A percentile compares a stretch with the other conserved stretches of the same genome.
Evolutionary conservation across 805 yeast genomes (phyloP).

Genomic region (Dipodascus albidus): DNA sequence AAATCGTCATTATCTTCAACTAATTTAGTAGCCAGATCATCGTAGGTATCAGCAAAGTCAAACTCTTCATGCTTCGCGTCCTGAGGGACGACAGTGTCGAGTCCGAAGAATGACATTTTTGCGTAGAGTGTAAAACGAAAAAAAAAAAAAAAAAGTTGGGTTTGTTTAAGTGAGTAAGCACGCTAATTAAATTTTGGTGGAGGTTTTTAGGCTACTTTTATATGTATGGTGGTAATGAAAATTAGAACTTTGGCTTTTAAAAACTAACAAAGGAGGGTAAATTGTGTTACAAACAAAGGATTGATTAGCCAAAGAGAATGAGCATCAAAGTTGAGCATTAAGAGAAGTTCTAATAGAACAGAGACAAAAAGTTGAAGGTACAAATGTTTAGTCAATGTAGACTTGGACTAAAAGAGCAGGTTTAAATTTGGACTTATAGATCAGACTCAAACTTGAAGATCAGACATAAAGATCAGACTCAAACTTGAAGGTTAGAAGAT

Average conservation of each 20-base stretch:
- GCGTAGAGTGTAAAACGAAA: not conserved
- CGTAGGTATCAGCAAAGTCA: constrained; percentile 72
- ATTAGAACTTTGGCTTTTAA: not conserved
- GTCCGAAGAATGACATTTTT: constrained; percentile 57
- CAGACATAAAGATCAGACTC: no score
- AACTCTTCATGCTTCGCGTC: constrained; percentile 10
- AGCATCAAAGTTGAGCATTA: not conserved
- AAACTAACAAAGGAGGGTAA: not conserved
- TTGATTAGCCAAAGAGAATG: not conserved
- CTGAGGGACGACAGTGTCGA: constrained; percentile 32
- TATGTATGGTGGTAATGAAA: not conserved
- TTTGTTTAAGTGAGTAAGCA: no score
- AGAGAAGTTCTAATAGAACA: not conserved
- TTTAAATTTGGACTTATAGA: no score
- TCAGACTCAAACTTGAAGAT: no score
- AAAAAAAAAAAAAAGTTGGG: no score
- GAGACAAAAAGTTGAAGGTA: no score
- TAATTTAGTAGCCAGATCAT: constrained; percentile 56
- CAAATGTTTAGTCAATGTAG: not conserved
- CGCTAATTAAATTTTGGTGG: no score
- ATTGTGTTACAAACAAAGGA: not conserved
- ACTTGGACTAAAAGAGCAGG: no score
- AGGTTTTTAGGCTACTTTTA: not conserved
- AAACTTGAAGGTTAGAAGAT: no score
- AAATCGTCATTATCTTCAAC: constrained; percentile 67